Evolutionary conservation across 805 yeast species (phyloP).

Genomic region (Starmerella lactis-condensi): DNA sequence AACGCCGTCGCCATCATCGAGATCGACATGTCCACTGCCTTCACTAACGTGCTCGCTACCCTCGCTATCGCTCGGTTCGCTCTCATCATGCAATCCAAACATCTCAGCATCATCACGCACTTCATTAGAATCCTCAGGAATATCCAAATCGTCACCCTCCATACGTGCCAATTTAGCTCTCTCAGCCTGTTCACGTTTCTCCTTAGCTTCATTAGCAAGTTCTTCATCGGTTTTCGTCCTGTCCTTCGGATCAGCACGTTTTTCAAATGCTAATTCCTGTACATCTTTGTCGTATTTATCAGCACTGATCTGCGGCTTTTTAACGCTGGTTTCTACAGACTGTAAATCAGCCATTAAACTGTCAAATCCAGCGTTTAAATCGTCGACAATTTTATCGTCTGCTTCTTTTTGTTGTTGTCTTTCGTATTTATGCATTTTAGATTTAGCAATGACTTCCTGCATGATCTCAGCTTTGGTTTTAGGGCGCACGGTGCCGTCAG

Average conservation of each 20-base stretch:
- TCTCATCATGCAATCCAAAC: constrained; percentile 19
- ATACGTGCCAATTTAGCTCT: constrained; percentile 24
- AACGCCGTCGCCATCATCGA: constrained; percentile 5
- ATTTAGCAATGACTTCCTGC: constrained; percentile 29
- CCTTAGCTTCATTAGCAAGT: constrained; percentile 22
- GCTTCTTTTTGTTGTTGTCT: constrained; percentile 26
- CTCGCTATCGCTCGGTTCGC: constrained; percentile 25
- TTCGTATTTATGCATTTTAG: constrained; percentile 26
- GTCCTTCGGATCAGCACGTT: constrained; percentile 27
- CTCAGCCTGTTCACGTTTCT: constrained; percentile 20
- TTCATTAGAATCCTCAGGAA: constrained; percentile 14
- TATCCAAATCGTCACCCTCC: constrained; percentile 25
- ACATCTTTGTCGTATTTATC: constrained; percentile 20
- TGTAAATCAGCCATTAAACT: constrained; percentile 20
- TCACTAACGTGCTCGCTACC: constrained; percentile 18
- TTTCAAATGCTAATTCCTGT: constrained; percentile 25
- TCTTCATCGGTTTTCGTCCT: constrained; percentile 29
- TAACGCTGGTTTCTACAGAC: constrained; percentile 5
- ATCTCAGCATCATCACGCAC: constrained; percentile 28
- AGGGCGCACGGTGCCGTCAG: constrained; percentile 24
- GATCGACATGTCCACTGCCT: constrained; percentile 1
- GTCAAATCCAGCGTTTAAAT: constrained; percentile 23
- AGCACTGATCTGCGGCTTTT: neutral
- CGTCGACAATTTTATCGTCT: constrained; percentile 23
- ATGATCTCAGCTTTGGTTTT: constrained; percentile 27